Evolutionary conservation across 129 eudicot species (phyloP).

Genomic region (Kitagawia praeruptora): DNA sequence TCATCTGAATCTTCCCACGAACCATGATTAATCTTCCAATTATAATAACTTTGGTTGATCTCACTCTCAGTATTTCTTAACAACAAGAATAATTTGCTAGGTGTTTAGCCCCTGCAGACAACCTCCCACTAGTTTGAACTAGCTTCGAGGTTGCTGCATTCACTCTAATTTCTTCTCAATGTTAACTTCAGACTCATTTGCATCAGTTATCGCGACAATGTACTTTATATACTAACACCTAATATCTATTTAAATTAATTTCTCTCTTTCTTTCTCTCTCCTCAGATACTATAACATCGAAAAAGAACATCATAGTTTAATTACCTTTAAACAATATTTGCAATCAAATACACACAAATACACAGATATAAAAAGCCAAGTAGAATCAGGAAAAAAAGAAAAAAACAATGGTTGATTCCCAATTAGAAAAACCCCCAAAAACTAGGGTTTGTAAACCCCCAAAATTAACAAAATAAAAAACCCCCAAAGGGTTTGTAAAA

Average conservation of each 20-base stretch:
- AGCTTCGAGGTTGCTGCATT: constrained; percentile 96
- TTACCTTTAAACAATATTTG: no score
- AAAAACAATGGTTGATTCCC: no score
- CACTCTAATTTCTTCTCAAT: constrained; percentile 16
- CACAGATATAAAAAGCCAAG: no score
- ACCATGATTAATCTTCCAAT: constrained; percentile 38
- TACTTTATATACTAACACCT: constrained; percentile 6
- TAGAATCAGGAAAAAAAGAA: no score
- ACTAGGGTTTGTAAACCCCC: no score
- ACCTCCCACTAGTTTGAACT: constrained; percentile 99
- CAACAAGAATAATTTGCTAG: constrained; percentile 12
- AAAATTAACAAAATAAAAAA: no score
- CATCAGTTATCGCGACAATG: not conserved
- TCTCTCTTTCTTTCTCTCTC: not conserved
- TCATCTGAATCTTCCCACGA: constrained; percentile 94
- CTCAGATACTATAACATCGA: not conserved
- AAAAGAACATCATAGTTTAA: no score
- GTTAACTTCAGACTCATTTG: constrained; percentile 8
- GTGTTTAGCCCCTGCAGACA: constrained; percentile 42
- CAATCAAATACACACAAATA: no score
- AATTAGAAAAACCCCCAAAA: no score
- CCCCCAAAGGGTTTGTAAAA: no score
- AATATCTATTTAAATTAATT: not conserved
- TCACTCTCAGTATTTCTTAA: not conserved
- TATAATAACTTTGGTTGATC: not conserved